Evolutionary conservation across 148 eudicot species (phyloP).

Genomic region (Amaranthus palmeri): DNA sequence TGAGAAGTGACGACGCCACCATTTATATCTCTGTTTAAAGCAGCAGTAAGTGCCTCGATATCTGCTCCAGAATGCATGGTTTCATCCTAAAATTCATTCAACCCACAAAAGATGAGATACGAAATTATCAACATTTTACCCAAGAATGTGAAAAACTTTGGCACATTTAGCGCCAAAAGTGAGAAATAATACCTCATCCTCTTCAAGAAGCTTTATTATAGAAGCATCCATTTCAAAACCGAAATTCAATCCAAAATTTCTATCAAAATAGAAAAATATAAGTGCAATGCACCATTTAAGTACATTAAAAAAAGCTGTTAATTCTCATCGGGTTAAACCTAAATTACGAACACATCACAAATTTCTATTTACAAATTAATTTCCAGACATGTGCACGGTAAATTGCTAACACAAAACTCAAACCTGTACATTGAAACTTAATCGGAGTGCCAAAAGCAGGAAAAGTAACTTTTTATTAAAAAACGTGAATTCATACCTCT

Average conservation of each 20-base stretch:
- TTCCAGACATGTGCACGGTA: too few species aligned
- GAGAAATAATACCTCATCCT: conserved; percentile 55
- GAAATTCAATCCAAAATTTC: not conserved
- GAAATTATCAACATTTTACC: not conserved
- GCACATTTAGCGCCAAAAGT: not conserved
- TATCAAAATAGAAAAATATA: not conserved
- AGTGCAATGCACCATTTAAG: not conserved
- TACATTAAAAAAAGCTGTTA: too few species aligned
- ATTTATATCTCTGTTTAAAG: conserved; percentile 80
- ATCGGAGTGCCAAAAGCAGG: too few species aligned
- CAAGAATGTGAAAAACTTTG: not conserved
- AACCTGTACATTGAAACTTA: too few species aligned
- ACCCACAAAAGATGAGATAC: not conserved
- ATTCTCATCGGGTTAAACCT: too few species aligned
- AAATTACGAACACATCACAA: too few species aligned
- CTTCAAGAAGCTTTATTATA: conserved; percentile 79
- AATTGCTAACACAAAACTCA: too few species aligned
- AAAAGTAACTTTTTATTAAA: too few species aligned
- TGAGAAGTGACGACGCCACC: conserved; percentile 51
- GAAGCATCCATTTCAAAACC: conserved; percentile 56
- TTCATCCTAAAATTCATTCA: conserved; percentile 53
- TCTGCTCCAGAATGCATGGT: conserved; percentile 97
- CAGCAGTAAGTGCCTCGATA: conserved; percentile 92
- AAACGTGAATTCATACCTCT: too few species aligned
- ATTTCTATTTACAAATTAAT: too few species aligned